phyloP scores from a whole-genome alignment of 1,139 yeast genomes.

The Hansenula anomala region DNA sequence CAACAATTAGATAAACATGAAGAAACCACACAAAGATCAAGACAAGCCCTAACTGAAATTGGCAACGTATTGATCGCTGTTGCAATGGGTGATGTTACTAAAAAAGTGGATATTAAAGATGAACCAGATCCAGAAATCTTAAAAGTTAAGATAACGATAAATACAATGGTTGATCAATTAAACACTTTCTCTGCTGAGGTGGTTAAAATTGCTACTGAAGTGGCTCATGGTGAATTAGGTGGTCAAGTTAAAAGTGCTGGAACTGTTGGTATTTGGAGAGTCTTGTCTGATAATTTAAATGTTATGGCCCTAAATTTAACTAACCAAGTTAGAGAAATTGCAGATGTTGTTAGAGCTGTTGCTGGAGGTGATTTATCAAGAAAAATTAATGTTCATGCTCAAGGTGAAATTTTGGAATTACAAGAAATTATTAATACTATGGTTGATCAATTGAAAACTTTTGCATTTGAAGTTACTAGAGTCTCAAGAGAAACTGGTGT shows the following conservation, averaged over 20 bases:
- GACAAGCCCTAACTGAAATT: conserved; percentile 69
- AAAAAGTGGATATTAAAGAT: conserved; percentile 63
- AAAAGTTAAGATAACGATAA: conserved; percentile 72
- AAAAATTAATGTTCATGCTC: conserved; percentile 87
- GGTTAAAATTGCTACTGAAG: conserved; percentile 84
- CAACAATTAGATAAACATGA: neutral
- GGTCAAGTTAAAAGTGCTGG: conserved; percentile 87
- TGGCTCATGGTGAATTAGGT: conserved; percentile 87
- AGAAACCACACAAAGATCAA: conserved; percentile 51
- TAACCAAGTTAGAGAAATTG: conserved; percentile 87
- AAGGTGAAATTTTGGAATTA: conserved; percentile 79
- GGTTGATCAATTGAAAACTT: too few relatives aligned
- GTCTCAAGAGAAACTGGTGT: conserved; percentile 93
- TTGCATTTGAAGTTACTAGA: conserved; percentile 84
- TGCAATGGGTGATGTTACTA: conserved; percentile 80
- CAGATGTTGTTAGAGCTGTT: conserved; percentile 88
- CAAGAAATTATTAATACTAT: conserved; percentile 77
- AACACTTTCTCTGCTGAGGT: conserved; percentile 84
- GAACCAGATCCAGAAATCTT: conserved; percentile 79
- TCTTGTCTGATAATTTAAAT: conserved; percentile 80
- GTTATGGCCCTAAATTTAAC: conserved; percentile 90
- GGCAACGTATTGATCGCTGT: conserved; percentile 87
- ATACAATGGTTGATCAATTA: conserved; percentile 81
- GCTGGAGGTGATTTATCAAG: conserved; percentile 87
- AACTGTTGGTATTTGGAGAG: conserved; percentile 87